phyloP scores from a whole-genome alignment of 352 stramenopile genomes.

The Globisporangium perplexum region DNA sequence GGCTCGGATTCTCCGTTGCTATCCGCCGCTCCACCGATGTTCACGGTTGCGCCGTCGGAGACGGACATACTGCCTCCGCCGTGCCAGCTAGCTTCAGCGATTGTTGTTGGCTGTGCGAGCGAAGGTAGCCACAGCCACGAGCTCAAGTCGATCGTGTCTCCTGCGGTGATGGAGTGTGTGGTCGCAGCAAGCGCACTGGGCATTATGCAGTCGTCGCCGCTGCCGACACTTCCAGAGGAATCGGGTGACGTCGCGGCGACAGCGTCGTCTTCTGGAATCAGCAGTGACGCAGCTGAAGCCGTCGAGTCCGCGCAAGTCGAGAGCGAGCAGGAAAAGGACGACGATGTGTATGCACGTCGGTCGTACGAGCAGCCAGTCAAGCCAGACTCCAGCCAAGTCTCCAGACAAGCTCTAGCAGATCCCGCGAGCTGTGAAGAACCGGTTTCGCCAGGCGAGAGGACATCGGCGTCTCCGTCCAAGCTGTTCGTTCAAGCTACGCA shows the following conservation, averaged over 20 bases:
- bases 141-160: conserved; percentile 12
- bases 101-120: neutral
- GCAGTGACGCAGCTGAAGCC: neutral
- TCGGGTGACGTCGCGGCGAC: neutral
- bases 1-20: conserved; percentile 24
- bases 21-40: conserved; percentile 2
- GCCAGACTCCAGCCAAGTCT: neutral
- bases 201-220: neutral
- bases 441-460: neutral
- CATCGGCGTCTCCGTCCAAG: neutral
- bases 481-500: neutral
- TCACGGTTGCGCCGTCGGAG: conserved; percentile 7
- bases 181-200: neutral
- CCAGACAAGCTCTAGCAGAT: neutral
- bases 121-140: conserved; percentile 6
- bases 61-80: conserved; percentile 4
- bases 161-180: neutral
- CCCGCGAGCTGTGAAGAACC: neutral
- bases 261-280: neutral
- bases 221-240: neutral
- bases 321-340: neutral
- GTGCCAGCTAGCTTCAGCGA: neutral
- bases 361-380: neutral
- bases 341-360: neutral
- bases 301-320: neutral